These are phyloP conservation scores for Boletus edulis DNA, from an alignment of 768 basidiomycete genomes.

Conservation along the genomic window DNA sequence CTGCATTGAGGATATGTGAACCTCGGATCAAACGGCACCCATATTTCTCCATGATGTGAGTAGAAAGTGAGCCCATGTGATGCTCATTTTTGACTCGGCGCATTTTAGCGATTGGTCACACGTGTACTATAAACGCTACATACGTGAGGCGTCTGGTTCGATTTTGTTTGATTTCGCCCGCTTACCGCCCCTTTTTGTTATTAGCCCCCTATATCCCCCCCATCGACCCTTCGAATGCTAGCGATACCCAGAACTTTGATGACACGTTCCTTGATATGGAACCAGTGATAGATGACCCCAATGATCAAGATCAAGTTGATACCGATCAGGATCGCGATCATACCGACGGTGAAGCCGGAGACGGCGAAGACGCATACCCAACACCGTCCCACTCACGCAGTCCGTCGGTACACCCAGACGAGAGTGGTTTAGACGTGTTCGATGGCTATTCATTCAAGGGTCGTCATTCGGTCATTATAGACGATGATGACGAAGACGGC, in stretches of 20 bases:
- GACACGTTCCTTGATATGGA: conserved; percentile 96
- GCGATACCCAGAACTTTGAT: conserved; percentile 98
- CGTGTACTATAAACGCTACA: conserved; percentile 92
- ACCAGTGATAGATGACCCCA: conserved; percentile 79
- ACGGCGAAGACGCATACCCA: conserved; percentile 74
- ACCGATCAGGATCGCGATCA: conserved; percentile 68
- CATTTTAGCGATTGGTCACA: conserved; percentile 82
- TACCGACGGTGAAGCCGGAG: conserved; percentile 68
- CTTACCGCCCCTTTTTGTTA: conserved; percentile 11
- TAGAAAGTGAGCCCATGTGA: conserved; percentile 12
- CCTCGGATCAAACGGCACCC: conserved; percentile 92
- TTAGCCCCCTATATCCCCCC: conserved; percentile 90
- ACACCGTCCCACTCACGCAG: conserved; percentile 80
- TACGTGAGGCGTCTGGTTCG: conserved; percentile 53
- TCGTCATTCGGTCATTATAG: conserved; percentile 73
- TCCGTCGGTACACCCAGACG: conserved; percentile 57
- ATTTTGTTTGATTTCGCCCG: conserved; percentile 2
- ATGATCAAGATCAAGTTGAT: conserved; percentile 59
- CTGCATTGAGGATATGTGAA: conserved; percentile 86
- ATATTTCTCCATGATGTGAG: conserved; percentile 93
- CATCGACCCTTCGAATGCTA: conserved; percentile 87
- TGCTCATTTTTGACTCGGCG: conserved; percentile 8
- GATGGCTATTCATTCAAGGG: conserved; percentile 96
- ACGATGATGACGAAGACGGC: conserved; percentile 57
- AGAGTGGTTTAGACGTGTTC: conserved; percentile 68